Base-by-base conservation (phyloP, 768 basidiomycete genomes). In the Pholiota molesta region DNA sequence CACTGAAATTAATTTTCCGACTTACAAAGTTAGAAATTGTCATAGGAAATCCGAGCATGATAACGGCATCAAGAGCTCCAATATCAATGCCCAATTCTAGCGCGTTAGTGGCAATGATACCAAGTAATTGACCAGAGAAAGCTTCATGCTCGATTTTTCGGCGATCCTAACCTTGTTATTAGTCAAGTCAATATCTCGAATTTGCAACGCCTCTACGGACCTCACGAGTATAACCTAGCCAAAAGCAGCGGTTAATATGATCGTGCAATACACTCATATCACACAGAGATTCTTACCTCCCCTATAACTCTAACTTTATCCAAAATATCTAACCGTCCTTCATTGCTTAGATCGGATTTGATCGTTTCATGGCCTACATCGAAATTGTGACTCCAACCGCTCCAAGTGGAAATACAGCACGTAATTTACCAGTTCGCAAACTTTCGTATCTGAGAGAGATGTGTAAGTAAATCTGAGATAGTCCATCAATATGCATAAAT, bases 31-130 rank as follows among this genome's bases (percentile, higher is more conserved):
- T 95, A 0, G 94, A 89, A 37, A 95, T 75, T 44, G 83, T 85
- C 57, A 84, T 79, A 0, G 94, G 94, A 71, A 96, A 94, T 1
- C 92, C 92, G 29, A 95, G 83, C 84, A 94, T 92, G 59, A 97
- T 85, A 44, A 96, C 94, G 7, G 90, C 92, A 69, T 96, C 95
- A 55, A 95, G 73, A n/a, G 83, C 85, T 16, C 92, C 94, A 37
- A 95, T 95, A 67, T 95, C 93, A n/a, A 95, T 89, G 14, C 94
- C 94, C 7, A 96, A 84, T 73, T 97, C 95, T 13, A 96, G 81
- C 0, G 94, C 94, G 67, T 94, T 96, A 0, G 94, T 97, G 0
- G 94, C 91, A 35, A 97, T 82, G 49, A 96, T 90, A 13, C 95
- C 94, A 0, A 97, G 83, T 10, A 96, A 78, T 63, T 85, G 81